Conservation (phyloP, 2,329 filamentous ascomycete genomes). For the Stachybotrys chlorohalonatus region DNA sequence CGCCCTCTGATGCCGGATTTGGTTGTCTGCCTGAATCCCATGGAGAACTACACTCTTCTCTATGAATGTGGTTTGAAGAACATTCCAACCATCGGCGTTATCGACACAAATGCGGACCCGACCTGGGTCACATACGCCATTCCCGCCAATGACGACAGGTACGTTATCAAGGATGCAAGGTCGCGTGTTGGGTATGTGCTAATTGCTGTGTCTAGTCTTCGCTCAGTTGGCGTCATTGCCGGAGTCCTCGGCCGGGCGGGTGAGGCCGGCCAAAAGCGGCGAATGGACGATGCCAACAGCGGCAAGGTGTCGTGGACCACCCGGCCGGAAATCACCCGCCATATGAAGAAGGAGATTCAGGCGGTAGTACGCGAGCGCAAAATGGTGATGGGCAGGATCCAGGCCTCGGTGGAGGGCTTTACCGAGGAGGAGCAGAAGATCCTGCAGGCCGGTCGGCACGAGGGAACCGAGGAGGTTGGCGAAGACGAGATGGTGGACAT, state of each 20-base stretch:
- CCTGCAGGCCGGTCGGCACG: constrained; percentile 15
- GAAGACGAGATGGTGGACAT: constrained; percentile 27
- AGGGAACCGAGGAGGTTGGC: constrained; percentile 17
- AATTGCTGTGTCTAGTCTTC: constrained; percentile 48
- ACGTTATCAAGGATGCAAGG: constrained; percentile 14
- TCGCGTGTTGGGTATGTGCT: not conserved
- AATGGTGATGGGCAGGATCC: constrained; percentile 25
- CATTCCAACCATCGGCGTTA: constrained; percentile 88
- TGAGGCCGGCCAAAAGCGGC: constrained; percentile 61
- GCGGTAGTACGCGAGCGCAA: constrained; percentile 21
- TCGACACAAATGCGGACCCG: constrained; percentile 89
- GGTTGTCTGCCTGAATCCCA: constrained; percentile 83
- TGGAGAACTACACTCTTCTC: constrained; percentile 84
- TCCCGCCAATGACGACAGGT: constrained; percentile 94
- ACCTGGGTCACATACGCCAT: constrained; percentile 95
- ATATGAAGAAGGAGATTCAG: constrained; percentile 24
- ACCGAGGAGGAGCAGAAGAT: constrained; percentile 28
- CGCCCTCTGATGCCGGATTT: constrained; percentile 74
- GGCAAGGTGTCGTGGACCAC: constrained; percentile 58
- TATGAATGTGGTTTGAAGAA: constrained; percentile 84
- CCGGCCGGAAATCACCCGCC: constrained; percentile 29
- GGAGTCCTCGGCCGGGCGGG: constrained; percentile 81
- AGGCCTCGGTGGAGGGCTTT: constrained; percentile 24
- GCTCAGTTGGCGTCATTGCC: constrained; percentile 71
- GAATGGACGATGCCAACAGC: constrained; percentile 51